phyloP scores from a whole-genome alignment of 805 yeast species.

The Myxozyma vanderwaltii region DNA sequence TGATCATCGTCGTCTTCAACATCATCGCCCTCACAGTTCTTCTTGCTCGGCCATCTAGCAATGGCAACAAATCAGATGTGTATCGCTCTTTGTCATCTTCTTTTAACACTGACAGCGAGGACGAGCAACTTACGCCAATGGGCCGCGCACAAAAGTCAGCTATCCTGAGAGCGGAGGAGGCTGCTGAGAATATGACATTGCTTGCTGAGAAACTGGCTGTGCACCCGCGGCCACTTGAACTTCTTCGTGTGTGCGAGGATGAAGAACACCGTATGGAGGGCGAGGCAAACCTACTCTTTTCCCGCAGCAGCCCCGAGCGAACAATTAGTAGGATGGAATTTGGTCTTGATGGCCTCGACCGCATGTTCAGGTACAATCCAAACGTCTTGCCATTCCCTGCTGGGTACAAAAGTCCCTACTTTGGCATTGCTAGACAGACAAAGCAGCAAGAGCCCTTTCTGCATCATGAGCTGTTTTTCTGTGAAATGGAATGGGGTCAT shows the following conservation, averaged over 20 bases:
- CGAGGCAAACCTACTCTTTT: slow-evolving; percentile 10
- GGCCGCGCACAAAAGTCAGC: too few species aligned
- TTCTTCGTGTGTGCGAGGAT: slow-evolving; percentile 10
- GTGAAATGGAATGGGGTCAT: slow-evolving; percentile 27
- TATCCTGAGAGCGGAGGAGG: neutral
- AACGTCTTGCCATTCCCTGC: slow-evolving; percentile 21
- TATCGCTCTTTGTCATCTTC: neutral
- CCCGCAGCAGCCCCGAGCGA: slow-evolving; percentile 6
- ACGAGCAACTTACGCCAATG: neutral
- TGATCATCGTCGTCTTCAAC: neutral
- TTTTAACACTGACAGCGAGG: neutral
- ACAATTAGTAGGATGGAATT: slow-evolving; percentile 13
- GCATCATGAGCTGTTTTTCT: slow-evolving; percentile 26
- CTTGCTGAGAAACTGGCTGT: slow-evolving; percentile 2
- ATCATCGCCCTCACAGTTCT: neutral
- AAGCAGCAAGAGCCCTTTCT: neutral
- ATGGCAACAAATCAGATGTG: neutral
- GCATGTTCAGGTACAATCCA: slow-evolving; percentile 8
- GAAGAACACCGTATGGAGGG: slow-evolving; percentile 1
- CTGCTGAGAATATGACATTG: neutral
- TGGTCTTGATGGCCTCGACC: neutral
- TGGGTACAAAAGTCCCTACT: slow-evolving; percentile 18
- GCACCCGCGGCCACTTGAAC: slow-evolving; percentile 14
- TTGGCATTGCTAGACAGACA: slow-evolving; percentile 14
- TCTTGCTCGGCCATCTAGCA: neutral